phyloP scores from a whole-genome alignment of 257 asterid species.

The Paulownia fortunei region DNA sequence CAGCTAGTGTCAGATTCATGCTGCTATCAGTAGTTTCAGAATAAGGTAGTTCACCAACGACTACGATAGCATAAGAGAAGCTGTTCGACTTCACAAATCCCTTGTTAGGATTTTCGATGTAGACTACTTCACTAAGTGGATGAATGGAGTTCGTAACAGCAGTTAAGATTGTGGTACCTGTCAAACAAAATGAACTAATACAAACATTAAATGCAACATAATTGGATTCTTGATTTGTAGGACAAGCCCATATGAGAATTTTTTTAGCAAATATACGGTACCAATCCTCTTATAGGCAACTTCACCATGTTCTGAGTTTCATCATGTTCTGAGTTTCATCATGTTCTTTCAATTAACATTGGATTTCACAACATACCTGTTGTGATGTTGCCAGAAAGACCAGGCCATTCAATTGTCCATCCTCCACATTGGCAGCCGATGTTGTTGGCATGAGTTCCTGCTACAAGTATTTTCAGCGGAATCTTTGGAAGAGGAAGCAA shows the following conservation, averaged over 20 bases:
- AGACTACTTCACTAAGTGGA: background rate
- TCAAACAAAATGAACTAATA: too few relatives aligned
- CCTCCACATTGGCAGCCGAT: conserved; percentile 25
- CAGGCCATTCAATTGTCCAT: conserved; percentile 19
- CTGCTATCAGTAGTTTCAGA: background rate
- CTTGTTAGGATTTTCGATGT: background rate
- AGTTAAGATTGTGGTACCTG: conserved; percentile 17
- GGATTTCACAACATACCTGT: background rate
- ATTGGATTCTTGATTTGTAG: background rate
- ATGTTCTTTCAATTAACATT: too few relatives aligned
- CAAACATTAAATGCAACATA: too few relatives aligned
- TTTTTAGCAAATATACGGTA: too few relatives aligned
- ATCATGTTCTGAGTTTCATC: too few relatives aligned
- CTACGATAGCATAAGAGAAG: conserved; percentile 19
- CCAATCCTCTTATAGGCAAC: too few relatives aligned
- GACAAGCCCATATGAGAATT: background rate
- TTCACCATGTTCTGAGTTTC: too few relatives aligned
- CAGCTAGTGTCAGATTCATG: conserved; percentile 6
- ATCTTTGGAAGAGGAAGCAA: conserved; percentile 10
- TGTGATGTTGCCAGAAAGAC: conserved; percentile 19
- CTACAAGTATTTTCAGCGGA: background rate
- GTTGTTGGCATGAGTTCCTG: conserved; percentile 16
- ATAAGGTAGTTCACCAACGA: conserved; percentile 12
- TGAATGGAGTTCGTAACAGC: background rate
- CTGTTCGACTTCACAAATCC: background rate